A percentile compares a stretch with the other conserved stretches of the same genome.
Evolutionary conservation across 495 filamentous ascomycete genomes (phyloP).

Genomic region (Talaromyces thailandensis): DNA sequence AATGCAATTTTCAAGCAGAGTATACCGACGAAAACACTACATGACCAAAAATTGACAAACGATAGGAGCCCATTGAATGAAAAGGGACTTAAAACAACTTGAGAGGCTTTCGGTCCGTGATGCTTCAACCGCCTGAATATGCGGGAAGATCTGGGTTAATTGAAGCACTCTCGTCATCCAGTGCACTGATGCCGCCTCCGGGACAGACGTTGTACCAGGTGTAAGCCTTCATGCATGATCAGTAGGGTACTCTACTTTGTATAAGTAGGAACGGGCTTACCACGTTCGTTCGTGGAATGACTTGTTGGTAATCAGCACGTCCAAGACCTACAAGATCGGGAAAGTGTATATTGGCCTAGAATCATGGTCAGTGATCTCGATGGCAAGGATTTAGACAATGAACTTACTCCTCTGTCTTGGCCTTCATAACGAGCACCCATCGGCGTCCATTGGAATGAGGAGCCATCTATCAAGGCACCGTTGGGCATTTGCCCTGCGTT

Average conservation of each 20-base stretch:
- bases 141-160: neutral
- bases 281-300: conserved; percentile 2
- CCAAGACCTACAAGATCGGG: conserved; percentile 7
- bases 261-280: neutral
- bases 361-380: neutral
- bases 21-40: neutral
- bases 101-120: neutral
- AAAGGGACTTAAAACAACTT: neutral
- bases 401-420: conserved; percentile 5
- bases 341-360: conserved; percentile 8
- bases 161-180: neutral
- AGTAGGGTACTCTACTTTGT: neutral
- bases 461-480: neutral
- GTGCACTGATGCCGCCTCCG: neutral
- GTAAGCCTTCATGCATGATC: conserved; percentile 2
- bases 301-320: conserved; percentile 7
- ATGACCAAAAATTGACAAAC: neutral
- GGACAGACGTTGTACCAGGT: conserved; percentile 7
- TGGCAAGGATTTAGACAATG: neutral
- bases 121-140: neutral
- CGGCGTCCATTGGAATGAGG: conserved; percentile 4
- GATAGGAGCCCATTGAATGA: neutral
- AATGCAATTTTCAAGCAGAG: neutral
- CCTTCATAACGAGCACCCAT: conserved; percentile 2
- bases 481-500: conserved; percentile 1